Base-by-base conservation (phyloP, 2,329 filamentous ascomycete genomes). In the Penicillium digitatum region DNA sequence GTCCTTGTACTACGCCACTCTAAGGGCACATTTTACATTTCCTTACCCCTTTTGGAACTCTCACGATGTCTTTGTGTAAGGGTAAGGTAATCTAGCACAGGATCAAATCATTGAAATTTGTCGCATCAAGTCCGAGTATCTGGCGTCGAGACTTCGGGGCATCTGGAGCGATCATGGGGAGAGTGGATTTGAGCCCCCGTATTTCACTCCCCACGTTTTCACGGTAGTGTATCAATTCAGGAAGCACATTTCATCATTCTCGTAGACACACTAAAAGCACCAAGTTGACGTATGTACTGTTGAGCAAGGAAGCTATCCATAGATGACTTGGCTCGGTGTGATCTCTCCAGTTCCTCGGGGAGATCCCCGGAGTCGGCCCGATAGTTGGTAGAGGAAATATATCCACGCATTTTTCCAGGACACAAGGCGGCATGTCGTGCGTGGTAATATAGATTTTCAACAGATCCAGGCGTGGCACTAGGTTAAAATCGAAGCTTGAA, bases 1-100 rank as follows among this genome's bases (percentile, higher is more conserved):
- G n/a, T n/a, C n/a, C 40, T 45, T 47, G 49, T 52, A 37, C 46
- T 44, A 51, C 52, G 52, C 52, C 52, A 55, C 47, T 34, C 48
- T 10, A n/a, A 35, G 26, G 32, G 39, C 48, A 51, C 31, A 49
- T 29, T 48, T 40, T 44, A 50, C 47, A 48, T 22, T 35, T 48
- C 29, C 29, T 29, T 8, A 24, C 16, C 9, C 18, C n/a, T 45
- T 22, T 22, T 38, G n/a, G 26, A 48, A 45, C 51, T 40, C 52
- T 54, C 52, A 54, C 52, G 52, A 54, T 54, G 47, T 51, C 38
- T 37, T 46, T 44, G 18, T 38, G 46, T 40, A 44, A 35, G 29
- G 48, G 35, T 27, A 26, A 11, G 18, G 7, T 7, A 12, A 3
- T 12, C 2, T 11, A 11, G 16, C 20, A 48, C 14, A 14, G 9